A percentile compares a stretch with the other conserved stretches of the same genome.
phyloP scores from a whole-genome alignment of 768 basidiomycete genomes.

The Rhodotorula toruloides region DNA sequence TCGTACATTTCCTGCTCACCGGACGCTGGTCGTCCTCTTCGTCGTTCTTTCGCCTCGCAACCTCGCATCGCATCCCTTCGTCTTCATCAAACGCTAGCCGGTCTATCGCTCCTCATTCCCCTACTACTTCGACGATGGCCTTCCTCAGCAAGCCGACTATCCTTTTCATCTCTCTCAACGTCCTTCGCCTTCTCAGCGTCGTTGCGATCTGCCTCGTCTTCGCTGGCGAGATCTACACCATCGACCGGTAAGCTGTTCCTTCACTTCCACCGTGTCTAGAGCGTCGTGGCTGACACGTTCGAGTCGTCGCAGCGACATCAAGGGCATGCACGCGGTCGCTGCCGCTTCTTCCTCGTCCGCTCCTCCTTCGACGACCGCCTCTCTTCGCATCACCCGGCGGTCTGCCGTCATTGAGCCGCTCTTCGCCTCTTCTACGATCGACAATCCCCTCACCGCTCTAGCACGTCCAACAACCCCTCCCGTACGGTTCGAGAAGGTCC shows the following conservation, averaged over 20 bases:
- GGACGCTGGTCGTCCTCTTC: background rate
- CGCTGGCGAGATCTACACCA: conserved; percentile 24
- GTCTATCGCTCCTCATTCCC: background rate
- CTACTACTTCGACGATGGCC: background rate
- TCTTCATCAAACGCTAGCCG: background rate
- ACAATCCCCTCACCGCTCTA: too few species aligned
- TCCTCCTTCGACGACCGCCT: background rate
- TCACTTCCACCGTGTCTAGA: background rate
- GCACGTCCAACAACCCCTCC: background rate
- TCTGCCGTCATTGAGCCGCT: background rate
- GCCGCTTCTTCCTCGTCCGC: background rate
- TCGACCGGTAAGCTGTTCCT: conserved; percentile 14
- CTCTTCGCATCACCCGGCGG: conserved; percentile 9
- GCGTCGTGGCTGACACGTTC: background rate
- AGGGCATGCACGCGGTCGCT: background rate
- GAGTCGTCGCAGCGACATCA: conserved; percentile 8
- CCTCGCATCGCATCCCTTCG: background rate
- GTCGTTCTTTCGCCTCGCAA: background rate
- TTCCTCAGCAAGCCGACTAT: conserved; percentile 22
- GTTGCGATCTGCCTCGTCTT: conserved; percentile 29
- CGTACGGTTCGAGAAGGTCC: background rate
- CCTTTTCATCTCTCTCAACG: conserved; percentile 28
- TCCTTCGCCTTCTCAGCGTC: conserved; percentile 20
- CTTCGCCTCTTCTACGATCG: background rate
- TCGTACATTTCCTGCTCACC: background rate